Conservation (phyloP, 305 asterid genomes). For the Coffea humblotiana region DNA sequence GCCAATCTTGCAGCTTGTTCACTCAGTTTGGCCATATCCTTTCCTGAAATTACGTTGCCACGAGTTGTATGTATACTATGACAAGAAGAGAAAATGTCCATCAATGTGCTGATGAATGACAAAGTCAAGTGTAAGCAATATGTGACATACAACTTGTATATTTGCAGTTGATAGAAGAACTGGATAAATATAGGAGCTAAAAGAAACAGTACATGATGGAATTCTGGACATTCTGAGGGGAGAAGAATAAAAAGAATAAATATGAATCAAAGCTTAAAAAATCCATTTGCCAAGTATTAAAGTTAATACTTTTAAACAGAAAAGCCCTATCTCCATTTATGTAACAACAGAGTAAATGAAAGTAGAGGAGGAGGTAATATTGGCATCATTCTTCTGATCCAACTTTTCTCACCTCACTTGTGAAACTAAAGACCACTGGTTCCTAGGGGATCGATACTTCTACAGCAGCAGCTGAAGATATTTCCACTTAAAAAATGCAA, state of each 20-base stretch:
- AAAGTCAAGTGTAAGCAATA: not conserved
- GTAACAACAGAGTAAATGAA: not conserved
- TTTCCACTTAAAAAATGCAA: not conserved
- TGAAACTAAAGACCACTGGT: not conserved
- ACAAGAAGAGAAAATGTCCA: conserved; percentile 19
- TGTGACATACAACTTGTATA: not conserved
- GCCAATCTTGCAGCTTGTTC: conserved; percentile 63
- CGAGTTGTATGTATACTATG: conserved; percentile 56
- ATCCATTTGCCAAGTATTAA: not conserved
- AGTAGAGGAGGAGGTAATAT: too few species aligned
- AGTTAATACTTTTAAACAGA: not conserved
- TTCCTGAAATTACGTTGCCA: conserved; percentile 36
- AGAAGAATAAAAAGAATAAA: not conserved
- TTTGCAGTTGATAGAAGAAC: not conserved
- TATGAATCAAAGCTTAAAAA: not conserved
- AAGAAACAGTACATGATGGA: not conserved
- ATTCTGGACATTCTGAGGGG: not conserved
- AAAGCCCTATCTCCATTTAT: not conserved
- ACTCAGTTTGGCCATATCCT: conserved; percentile 37
- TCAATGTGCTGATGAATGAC: conserved; percentile 3
- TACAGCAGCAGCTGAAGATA: not conserved
- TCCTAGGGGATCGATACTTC: not conserved
- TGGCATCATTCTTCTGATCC: not conserved
- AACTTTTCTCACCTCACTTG: not conserved
- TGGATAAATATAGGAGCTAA: not conserved